Evolutionary conservation across 2,329 filamentous ascomycete species (phyloP).

Genomic region (Clarireedia monteithiana): DNA sequence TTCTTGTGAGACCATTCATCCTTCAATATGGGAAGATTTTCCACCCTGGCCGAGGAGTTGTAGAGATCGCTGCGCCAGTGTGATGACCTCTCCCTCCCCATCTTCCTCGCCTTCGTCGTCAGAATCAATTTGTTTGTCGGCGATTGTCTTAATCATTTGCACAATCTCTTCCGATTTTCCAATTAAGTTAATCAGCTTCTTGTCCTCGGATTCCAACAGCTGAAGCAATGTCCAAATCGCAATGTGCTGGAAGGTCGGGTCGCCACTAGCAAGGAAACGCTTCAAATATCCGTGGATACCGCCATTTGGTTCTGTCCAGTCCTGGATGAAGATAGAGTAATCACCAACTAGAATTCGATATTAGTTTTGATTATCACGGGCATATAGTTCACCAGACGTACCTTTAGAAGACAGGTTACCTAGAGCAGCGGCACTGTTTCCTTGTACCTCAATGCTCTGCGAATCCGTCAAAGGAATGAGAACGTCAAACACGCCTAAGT

Average conservation of each 20-base stretch:
- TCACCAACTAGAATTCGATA: slow-evolving; percentile 68
- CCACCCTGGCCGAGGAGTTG: slow-evolving; percentile 75
- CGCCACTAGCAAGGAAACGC: slow-evolving; percentile 86
- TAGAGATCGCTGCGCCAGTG: slow-evolving; percentile 79
- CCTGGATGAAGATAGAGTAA: slow-evolving; percentile 90
- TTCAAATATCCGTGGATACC: slow-evolving; percentile 94
- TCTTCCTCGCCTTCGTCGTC: slow-evolving; percentile 84
- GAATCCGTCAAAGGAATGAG: slow-evolving; percentile 93
- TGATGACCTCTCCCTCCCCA: slow-evolving; percentile 88
- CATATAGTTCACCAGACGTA: slow-evolving; percentile 34
- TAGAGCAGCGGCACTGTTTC: slow-evolving; percentile 91
- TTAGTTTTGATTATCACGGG: slow-evolving; percentile 19
- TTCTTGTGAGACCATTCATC: slow-evolving; percentile 37
- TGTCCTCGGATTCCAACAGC: slow-evolving; percentile 89
- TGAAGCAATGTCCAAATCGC: slow-evolving; percentile 97
- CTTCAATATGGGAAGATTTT: slow-evolving; percentile 73
- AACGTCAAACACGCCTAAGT: slow-evolving; percentile 91
- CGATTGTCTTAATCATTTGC: slow-evolving; percentile 84
- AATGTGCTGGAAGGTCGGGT: slow-evolving; percentile 97
- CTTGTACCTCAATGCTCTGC: slow-evolving; percentile 94
- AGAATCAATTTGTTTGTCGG: slow-evolving; percentile 79
- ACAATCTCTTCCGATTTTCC: slow-evolving; percentile 87
- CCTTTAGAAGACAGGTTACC: slow-evolving; percentile 97
- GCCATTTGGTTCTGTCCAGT: slow-evolving; percentile 87
- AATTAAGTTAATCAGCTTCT: slow-evolving; percentile 79